Conservation (phyloP, 2,329 filamentous ascomycete genomes). For the Pseudogymnoascus sp. region DNA sequence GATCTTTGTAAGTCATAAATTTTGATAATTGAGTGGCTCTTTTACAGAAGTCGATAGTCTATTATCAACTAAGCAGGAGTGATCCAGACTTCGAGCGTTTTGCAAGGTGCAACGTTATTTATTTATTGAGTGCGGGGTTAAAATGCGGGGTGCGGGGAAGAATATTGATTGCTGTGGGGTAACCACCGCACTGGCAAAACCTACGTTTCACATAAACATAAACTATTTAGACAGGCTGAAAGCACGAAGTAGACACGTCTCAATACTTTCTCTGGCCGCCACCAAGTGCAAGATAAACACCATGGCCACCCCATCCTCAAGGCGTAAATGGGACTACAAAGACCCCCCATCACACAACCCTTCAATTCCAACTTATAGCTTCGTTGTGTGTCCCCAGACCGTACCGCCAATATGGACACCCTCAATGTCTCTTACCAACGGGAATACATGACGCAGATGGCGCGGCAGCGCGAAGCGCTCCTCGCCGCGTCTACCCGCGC, state of each 20-base stretch:
- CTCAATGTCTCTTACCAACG: neutral
- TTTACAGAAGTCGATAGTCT: neutral
- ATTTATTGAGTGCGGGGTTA: neutral
- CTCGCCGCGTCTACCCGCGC: neutral
- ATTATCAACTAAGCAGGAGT: neutral
- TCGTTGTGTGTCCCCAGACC: neutral
- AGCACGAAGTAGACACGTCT: constrained; percentile 2
- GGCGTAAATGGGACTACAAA: neutral
- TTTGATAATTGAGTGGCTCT: neutral
- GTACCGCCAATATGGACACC: neutral
- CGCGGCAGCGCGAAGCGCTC: neutral
- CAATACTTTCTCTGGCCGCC: neutral
- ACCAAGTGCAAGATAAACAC: neutral
- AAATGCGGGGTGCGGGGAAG: constrained; percentile 1
- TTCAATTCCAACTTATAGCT: neutral
- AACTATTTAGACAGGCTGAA: constrained; percentile 1
- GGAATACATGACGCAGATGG: constrained; percentile 1
- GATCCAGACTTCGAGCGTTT: neutral
- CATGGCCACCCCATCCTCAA: neutral
- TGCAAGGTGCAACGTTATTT: neutral
- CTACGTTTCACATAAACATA: constrained; percentile 1
- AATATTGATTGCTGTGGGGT: constrained; percentile 7
- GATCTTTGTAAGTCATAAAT: neutral
- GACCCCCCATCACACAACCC: neutral
- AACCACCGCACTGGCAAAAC: neutral